Evolutionary conservation across 2,329 filamentous ascomycete species (phyloP).

Genomic region (Aureobasidium leucospermi): DNA sequence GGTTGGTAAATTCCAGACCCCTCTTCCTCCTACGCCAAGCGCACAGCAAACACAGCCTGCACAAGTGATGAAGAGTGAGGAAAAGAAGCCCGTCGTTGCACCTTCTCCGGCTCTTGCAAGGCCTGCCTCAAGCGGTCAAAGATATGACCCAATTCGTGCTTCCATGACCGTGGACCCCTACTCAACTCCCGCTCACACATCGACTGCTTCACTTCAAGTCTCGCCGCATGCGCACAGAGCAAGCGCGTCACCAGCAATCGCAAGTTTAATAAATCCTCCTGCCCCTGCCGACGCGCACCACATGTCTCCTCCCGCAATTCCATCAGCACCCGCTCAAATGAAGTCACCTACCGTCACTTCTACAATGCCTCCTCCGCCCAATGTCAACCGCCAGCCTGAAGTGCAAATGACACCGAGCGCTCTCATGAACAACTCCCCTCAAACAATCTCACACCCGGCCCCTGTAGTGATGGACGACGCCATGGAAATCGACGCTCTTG

Average conservation of each 20-base stretch:
- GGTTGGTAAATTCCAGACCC: constrained; percentile 25
- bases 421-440: constrained; percentile 14
- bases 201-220: constrained; percentile 28
- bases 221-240: constrained; percentile 55
- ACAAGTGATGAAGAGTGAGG: constrained; percentile 3
- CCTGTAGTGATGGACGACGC: constrained; percentile 22
- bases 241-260: constrained; percentile 87
- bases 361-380: constrained; percentile 4
- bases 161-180: constrained; percentile 43
- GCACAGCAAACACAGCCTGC: constrained; percentile 15
- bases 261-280: constrained; percentile 61
- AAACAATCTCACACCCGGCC: constrained; percentile 18
- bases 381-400: neutral
- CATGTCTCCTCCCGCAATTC: constrained; percentile 21
- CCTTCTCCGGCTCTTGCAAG: constrained; percentile 29
- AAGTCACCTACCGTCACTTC: neutral
- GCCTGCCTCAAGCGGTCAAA: constrained; percentile 64
- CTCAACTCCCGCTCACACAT: constrained; percentile 19
- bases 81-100: neutral
- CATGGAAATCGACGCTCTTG: constrained; percentile 26
- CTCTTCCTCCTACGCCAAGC: constrained; percentile 19
- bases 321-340: constrained; percentile 14
- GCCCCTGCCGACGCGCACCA: constrained; percentile 22
- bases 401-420: constrained; percentile 8
- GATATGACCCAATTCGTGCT: constrained; percentile 80